Conservation (phyloP, 164 flowering plant species). For the Piper betle region DNA sequence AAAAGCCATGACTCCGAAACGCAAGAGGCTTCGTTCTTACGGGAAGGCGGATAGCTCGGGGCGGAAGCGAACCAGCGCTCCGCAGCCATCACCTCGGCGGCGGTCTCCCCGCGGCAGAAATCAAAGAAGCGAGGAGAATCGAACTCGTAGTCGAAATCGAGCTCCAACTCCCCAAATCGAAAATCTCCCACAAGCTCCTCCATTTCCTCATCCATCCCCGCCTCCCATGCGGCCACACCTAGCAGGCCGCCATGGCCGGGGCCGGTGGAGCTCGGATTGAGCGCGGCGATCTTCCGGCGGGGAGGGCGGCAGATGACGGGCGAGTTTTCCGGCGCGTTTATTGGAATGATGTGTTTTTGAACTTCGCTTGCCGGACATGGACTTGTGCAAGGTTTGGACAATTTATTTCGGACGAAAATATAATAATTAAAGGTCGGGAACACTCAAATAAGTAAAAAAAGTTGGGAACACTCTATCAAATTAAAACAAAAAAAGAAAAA, state of each 20-base stretch:
- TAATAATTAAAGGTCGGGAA: too few species aligned
- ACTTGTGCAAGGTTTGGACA: too few species aligned
- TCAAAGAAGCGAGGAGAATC: slow-evolving; percentile 67
- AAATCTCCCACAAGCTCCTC: slow-evolving; percentile 19
- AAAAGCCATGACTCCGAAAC: neutral
- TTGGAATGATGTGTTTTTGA: too few species aligned
- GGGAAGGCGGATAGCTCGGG: slow-evolving; percentile 58
- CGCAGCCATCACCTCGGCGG: slow-evolving; percentile 34
- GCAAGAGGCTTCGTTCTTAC: slow-evolving; percentile 14
- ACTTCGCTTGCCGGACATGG: too few species aligned
- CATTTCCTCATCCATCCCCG: slow-evolving; percentile 45
- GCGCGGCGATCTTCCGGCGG: too few species aligned
- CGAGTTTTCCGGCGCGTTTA: too few species aligned
- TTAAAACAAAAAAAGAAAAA: too few species aligned
- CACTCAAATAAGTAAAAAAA: too few species aligned
- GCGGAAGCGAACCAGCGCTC: slow-evolving; percentile 75
- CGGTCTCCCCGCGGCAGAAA: slow-evolving; percentile 44
- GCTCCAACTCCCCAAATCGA: slow-evolving; percentile 26
- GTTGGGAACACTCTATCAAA: too few species aligned
- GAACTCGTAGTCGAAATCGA: slow-evolving; percentile 82
- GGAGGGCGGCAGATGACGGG: too few species aligned
- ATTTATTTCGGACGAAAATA: too few species aligned
- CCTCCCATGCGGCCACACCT: neutral
- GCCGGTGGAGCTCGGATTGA: neutral
- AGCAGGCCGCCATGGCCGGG: too few species aligned